These are phyloP conservation scores for Nemania abortiva DNA, from an alignment of 2,329 filamentous ascomycete species.

Conservation along the genomic window DNA sequence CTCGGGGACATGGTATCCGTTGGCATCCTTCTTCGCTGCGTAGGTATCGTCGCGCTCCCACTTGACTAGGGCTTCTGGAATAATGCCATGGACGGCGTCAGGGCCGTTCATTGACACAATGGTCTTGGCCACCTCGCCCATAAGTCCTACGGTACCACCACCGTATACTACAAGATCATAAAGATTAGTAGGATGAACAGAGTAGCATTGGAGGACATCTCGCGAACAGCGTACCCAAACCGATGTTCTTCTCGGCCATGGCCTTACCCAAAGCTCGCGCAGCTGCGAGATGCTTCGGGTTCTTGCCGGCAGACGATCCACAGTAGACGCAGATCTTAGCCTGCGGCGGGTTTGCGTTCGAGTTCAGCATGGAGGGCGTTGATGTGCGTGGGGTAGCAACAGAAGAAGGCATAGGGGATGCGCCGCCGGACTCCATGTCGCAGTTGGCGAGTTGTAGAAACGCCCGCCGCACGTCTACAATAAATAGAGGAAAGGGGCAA, in stretches of 20 bases:
- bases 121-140: slow-evolving; percentile 92
- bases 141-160: slow-evolving; percentile 92
- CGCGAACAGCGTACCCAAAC: slow-evolving; percentile 66
- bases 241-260: slow-evolving; percentile 82
- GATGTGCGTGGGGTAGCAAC: slow-evolving; percentile 49
- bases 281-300: slow-evolving; percentile 79
- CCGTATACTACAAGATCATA: slow-evolving; percentile 76
- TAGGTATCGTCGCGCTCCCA: slow-evolving; percentile 78
- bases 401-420: slow-evolving; percentile 53
- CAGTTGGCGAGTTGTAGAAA: slow-evolving; percentile 33
- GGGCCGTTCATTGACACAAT: slow-evolving; percentile 87
- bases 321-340: slow-evolving; percentile 94
- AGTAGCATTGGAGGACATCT: neutral
- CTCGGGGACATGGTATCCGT: slow-evolving; percentile 71
- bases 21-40: slow-evolving; percentile 56
- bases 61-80: slow-evolving; percentile 84
- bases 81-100: slow-evolving; percentile 88
- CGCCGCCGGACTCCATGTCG: slow-evolving; percentile 57
- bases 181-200: slow-evolving; percentile 29
- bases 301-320: slow-evolving; percentile 80
- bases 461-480: slow-evolving; percentile 2
- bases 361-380: slow-evolving; percentile 49
- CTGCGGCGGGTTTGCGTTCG: slow-evolving; percentile 53
- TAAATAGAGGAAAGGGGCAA: neutral
- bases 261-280: slow-evolving; percentile 79